Evolutionary conservation across 2,329 filamentous ascomycete species (phyloP).

Genomic region (Plectosphaerella plurivora): DNA sequence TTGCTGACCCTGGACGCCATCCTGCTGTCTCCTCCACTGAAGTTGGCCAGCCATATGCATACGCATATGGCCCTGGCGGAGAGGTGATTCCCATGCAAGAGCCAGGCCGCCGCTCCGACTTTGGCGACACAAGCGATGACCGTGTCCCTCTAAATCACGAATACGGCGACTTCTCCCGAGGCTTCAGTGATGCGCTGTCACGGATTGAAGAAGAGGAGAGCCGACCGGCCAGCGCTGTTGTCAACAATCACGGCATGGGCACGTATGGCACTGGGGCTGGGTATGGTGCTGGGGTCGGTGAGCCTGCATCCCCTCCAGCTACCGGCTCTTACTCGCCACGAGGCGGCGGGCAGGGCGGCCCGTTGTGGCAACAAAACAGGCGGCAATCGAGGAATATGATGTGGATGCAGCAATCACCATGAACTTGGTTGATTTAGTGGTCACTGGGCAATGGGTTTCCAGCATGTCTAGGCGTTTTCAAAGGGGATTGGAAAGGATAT

Average conservation of each 20-base stretch:
- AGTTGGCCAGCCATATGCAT: constrained; percentile 4
- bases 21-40: constrained; percentile 5
- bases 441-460: too few relatives aligned
- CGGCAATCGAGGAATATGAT: constrained; percentile 41
- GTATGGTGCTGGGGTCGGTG: constrained; percentile 4
- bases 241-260: constrained; percentile 10
- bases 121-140: constrained; percentile 21
- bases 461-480: too few relatives aligned
- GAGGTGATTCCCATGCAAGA: constrained; percentile 6
- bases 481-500: too few relatives aligned
- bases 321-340: constrained; percentile 14
- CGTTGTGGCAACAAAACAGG: constrained; percentile 52
- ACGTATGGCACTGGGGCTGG: constrained; percentile 2
- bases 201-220: constrained; percentile 31
- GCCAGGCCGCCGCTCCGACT: constrained; percentile 2
- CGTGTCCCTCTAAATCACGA: constrained; percentile 36
- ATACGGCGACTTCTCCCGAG: constrained; percentile 40
- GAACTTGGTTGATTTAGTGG: too few relatives aligned
- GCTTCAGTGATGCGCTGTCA: constrained; percentile 35
- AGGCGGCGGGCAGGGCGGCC: constrained; percentile 24
- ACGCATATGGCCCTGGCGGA: constrained; percentile 4
- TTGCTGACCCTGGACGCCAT: constrained; percentile 1
- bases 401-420: constrained; percentile 27
- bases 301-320: constrained; percentile 5
- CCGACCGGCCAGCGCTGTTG: constrained; percentile 24